Percentiles rank a stretch among this genome's conserved stretches.
phyloP scores from a whole-genome alignment of 306 rosid species.

The Castanea sativa region DNA sequence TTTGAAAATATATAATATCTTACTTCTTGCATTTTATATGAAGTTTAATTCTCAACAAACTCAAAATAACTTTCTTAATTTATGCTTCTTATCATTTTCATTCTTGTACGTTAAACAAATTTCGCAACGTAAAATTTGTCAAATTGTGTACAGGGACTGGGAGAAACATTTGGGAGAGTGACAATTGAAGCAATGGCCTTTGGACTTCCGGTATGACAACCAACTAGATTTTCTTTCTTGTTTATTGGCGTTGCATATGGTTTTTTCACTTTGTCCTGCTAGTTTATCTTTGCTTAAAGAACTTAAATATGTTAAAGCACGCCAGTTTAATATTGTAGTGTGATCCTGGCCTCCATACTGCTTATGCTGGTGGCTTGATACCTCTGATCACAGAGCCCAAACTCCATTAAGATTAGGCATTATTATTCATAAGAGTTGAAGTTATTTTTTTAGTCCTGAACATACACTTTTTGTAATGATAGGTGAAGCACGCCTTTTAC shows the following conservation, averaged over 20 bases:
- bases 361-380: not conserved
- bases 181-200: conserved; percentile 96
- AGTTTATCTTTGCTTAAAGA: not conserved
- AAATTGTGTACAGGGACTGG: conserved; percentile 64
- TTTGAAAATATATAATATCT: not conserved
- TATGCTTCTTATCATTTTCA: not conserved
- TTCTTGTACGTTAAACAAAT: not conserved
- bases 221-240: conserved; percentile 10
- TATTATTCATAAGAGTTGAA: not conserved
- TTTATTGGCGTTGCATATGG: not conserved
- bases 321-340: not conserved
- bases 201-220: conserved; percentile 83
- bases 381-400: not conserved
- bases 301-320: not conserved
- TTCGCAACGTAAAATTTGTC: conserved; percentile 19
- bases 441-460: not conserved
- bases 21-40: not conserved
- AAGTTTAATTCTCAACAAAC: not conserved
- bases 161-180: conserved; percentile 95
- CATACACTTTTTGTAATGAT: not conserved
- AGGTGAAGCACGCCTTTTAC: not conserved
- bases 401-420: not conserved
- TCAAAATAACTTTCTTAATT: not conserved
- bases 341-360: not conserved
- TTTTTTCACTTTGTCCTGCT: not conserved